phyloP scores from a whole-genome alignment of 169 alveolate species.

The Sarcocystis neurona region DNA sequence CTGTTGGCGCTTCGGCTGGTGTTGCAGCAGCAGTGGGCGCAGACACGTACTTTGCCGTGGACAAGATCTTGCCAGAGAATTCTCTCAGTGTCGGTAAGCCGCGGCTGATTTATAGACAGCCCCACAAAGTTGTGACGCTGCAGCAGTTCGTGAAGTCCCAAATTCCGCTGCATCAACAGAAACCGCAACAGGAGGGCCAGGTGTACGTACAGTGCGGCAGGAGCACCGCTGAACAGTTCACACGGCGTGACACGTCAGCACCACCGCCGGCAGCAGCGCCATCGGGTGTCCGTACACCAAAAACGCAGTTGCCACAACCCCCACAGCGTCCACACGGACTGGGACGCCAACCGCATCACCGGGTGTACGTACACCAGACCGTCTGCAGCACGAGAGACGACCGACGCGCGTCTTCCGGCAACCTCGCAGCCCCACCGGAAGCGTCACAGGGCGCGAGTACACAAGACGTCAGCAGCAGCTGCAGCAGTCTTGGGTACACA shows the following conservation, averaged over 20 bases:
- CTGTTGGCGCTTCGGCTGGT: neutral
- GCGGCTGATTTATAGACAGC: slow-evolving; percentile 35
- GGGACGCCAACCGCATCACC: neutral
- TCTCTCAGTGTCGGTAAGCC: slow-evolving; percentile 35
- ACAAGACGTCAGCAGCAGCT: too few species aligned
- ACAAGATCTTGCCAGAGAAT: slow-evolving; percentile 58
- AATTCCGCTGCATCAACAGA: slow-evolving; percentile 27
- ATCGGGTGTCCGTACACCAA: neutral
- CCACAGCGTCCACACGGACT: neutral
- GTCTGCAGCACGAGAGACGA: too few species aligned
- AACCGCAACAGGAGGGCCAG: slow-evolving; percentile 7
- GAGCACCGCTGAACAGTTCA: neutral
- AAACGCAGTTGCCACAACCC: neutral
- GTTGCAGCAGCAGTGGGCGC: neutral
- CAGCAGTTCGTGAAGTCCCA: slow-evolving; percentile 24
- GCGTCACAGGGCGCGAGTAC: too few species aligned
- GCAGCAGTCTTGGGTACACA: too few species aligned
- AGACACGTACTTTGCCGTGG: slow-evolving; percentile 26
- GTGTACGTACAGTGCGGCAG: slow-evolving; percentile 1
- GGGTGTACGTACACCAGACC: neutral
- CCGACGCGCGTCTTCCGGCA: too few species aligned
- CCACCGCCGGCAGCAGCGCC: neutral
- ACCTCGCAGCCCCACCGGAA: too few species aligned
- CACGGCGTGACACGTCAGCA: neutral
- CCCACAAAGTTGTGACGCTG: slow-evolving; percentile 55